Base-by-base conservation (phyloP, 164 flowering plant genomes). In the Pachysandra terminalis region DNA sequence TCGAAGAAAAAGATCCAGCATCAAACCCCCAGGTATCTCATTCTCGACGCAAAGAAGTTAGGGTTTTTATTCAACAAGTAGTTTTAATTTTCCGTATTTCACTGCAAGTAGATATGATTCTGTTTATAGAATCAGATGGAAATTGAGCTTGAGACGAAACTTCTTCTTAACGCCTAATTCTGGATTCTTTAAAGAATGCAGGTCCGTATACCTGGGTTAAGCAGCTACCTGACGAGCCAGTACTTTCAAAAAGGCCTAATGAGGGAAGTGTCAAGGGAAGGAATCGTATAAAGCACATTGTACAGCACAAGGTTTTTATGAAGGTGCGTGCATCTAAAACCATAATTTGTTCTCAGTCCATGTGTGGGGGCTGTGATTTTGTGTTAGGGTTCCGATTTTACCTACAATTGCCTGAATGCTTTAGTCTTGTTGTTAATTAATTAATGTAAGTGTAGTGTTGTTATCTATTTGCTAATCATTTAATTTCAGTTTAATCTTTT, bases 131-230 rank as follows among this genome's bases (percentile, higher is more conserved):
- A n/a, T 48, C 24, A 0, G 14, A 2, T 16, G 32, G 12, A 5
- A 25, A 2, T 37, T 32, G 37, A 32, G 37, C 37, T 32, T 7
- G 37, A 32, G 37, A 7, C 37, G 7, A 32, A 32, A 32, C 37
- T 32, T 32, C 37, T 3, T 32, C 37, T 32, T 8, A 22, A 57
- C 15, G 57, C 17, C 32, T 59, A 25, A 66, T 37, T 9, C 9
- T 58, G 35, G 64, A 57, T 61, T 60, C 14, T 52, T 59, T 37
- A 5, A 23, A 57, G 54, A 68, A 75, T 85, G 75, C 82, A 91
- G 98, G 96, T 16, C 96, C 97, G 8, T 86, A 85, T 83, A 88
- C 89, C 19, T 85, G 87, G 89, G 88, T 90, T 27, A 79, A 80
- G 71, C 82, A 78, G 69, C 77, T 72, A 1, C 91, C 90, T 24